Conservation (phyloP, 1,284 basidiomycete genomes). For the Paramarasmius palmivorus region DNA sequence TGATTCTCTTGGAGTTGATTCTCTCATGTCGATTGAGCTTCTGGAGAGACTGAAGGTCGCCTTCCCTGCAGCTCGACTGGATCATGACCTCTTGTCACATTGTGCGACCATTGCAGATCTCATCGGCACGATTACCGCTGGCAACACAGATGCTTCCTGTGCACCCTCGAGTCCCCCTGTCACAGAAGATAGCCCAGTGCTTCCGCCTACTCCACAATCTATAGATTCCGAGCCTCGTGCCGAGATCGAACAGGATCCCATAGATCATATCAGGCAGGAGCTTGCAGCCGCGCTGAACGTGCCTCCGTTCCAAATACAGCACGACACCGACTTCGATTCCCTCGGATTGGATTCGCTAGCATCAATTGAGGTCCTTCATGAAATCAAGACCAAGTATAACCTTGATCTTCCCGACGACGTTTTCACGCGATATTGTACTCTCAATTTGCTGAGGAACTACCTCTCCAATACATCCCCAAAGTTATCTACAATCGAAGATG, state of each 20-base stretch:
- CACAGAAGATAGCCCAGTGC: background rate
- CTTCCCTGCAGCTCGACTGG: background rate
- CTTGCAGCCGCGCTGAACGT: background rate
- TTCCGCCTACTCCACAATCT: background rate
- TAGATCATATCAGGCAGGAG: background rate
- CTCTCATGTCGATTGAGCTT: conserved; percentile 4
- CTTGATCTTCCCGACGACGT: background rate
- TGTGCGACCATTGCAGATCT: background rate
- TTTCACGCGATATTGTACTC: background rate
- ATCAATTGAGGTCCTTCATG: background rate
- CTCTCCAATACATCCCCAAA: background rate
- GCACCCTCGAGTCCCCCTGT: background rate
- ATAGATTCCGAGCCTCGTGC: background rate
- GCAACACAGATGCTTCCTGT: background rate
- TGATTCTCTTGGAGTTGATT: conserved; percentile 2
- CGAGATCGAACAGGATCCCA: background rate
- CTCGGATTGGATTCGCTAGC: background rate
- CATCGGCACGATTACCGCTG: background rate
- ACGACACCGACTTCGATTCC: background rate
- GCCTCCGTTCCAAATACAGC: background rate
- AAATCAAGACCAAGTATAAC: background rate
- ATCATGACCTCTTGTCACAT: background rate
- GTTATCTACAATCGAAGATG: background rate
- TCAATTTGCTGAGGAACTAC: background rate
- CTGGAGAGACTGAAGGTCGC: background rate